phyloP scores from a whole-genome alignment of 2,329 filamentous ascomycete species.

The Microcera coccophila region DNA sequence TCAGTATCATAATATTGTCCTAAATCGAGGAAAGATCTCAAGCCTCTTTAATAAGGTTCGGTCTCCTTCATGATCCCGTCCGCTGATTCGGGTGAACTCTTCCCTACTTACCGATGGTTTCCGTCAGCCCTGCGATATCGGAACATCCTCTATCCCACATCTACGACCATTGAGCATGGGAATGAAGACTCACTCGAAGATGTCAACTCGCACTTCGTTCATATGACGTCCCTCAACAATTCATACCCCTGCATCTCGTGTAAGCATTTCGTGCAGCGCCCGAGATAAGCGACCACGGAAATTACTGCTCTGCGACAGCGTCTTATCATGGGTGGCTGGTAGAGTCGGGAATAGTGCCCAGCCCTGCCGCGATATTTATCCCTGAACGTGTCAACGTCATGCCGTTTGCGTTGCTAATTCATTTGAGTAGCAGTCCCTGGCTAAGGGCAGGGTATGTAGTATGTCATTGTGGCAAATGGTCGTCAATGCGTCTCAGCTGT shows the following conservation, averaged over 20 bases:
- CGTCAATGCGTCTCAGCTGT: not conserved
- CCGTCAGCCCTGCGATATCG: not conserved
- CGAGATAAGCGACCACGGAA: no score
- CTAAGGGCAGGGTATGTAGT: not conserved
- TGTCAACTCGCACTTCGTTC: not conserved
- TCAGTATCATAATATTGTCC: no score
- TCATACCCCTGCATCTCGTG: not conserved
- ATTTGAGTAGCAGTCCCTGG: not conserved
- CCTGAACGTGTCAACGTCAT: not conserved
- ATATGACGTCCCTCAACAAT: not conserved
- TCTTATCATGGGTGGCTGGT: no score
- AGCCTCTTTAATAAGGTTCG: no score
- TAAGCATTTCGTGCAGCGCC: no score
- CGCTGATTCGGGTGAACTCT: no score
- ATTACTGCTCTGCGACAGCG: no score
- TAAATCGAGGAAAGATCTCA: no score
- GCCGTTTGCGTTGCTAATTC: not conserved
- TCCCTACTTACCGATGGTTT: no score
- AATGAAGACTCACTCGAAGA: not conserved
- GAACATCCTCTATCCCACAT: not conserved
- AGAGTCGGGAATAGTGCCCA: no score
- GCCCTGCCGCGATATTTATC: no score
- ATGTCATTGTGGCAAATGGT: constrained; percentile 4
- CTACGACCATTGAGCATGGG: not conserved
- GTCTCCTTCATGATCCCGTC: no score